phyloP scores from a whole-genome alignment of 108 stramenopile genomes.

The Licmophora abbreviata region DNA sequence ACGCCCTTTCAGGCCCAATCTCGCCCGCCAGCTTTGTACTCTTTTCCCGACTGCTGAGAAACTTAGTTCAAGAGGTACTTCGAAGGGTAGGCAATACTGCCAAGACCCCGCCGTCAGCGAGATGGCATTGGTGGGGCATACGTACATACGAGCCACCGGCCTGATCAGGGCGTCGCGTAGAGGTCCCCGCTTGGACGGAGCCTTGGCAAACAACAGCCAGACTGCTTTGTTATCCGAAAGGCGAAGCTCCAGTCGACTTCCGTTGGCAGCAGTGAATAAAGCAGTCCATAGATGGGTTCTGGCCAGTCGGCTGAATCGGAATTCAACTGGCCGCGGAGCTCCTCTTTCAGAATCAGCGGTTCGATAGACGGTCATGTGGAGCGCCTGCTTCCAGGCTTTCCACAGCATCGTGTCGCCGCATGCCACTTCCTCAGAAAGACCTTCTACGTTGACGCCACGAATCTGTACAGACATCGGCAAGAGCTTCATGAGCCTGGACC shows the following conservation, averaged over 20 bases:
- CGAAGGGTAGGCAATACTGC: slow-evolving; percentile 7
- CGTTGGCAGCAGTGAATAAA: slow-evolving; percentile 1
- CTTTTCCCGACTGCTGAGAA: too few species aligned
- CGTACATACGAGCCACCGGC: slow-evolving; percentile 16
- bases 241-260: slow-evolving; percentile 9
- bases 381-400: slow-evolving; percentile 5
- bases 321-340: too few species aligned
- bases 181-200: slow-evolving; percentile 6
- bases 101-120: neutral
- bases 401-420: slow-evolving; percentile 2
- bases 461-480: slow-evolving; percentile 9
- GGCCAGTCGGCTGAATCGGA: slow-evolving; percentile 13
- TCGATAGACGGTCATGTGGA: neutral
- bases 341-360: too few species aligned
- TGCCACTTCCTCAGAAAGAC: neutral
- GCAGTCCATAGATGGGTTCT: slow-evolving; percentile 16
- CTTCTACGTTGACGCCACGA: neutral
- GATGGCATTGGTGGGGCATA: neutral
- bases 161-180: slow-evolving; percentile 11
- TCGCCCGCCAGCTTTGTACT: slow-evolving; percentile 16
- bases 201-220: slow-evolving; percentile 19
- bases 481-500: neutral
- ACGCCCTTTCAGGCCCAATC: slow-evolving; percentile 17
- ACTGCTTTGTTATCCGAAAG: slow-evolving; percentile 1
- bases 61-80: neutral